These are phyloP conservation scores for Porodaedalea pini DNA, from an alignment of 1,284 basidiomycete genomes.

Conservation along the genomic window DNA sequence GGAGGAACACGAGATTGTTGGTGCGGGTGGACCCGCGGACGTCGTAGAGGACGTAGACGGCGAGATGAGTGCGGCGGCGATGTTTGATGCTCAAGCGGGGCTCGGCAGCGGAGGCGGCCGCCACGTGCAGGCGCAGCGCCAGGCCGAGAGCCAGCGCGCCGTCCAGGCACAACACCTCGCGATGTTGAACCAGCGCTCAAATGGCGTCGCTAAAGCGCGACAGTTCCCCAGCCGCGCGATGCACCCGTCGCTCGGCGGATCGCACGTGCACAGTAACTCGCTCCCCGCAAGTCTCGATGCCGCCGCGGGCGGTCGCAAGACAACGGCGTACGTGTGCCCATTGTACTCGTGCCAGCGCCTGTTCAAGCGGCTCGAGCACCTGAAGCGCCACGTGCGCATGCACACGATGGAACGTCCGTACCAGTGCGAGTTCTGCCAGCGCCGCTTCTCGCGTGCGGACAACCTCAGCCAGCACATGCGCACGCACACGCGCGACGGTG, in stretches of 20 bases:
- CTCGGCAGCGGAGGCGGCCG: conserved; percentile 4
- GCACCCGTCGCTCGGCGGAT: conserved; percentile 3
- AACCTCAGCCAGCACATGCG: conserved; percentile 81
- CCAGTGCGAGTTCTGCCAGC: conserved; percentile 67
- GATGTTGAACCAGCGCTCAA: conserved; percentile 11
- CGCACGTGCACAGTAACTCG: conserved; percentile 11
- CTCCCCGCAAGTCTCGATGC: conserved; percentile 10
- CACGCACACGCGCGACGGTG: conserved; percentile 59
- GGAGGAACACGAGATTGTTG: conserved; percentile 20
- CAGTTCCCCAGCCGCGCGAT: conserved; percentile 12
- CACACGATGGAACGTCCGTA: conserved; percentile 87
- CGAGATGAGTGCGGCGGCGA: conserved; percentile 51
- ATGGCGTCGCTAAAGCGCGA: neutral
- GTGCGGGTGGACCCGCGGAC: conserved; percentile 15
- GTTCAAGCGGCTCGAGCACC: conserved; percentile 88
- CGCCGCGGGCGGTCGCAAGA: conserved; percentile 32
- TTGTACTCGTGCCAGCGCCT: conserved; percentile 74
- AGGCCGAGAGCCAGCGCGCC: conserved; percentile 19
- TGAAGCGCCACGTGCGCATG: conserved; percentile 84
- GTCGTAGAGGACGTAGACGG: conserved; percentile 33
- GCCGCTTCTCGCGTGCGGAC: conserved; percentile 81
- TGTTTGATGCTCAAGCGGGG: conserved; percentile 56
- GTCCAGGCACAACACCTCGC: conserved; percentile 19
- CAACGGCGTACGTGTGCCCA: conserved; percentile 75
- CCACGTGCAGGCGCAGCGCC: conserved; percentile 9